phyloP scores from a whole-genome alignment of 306 rosid genomes.

The Quillaja saponaria region DNA sequence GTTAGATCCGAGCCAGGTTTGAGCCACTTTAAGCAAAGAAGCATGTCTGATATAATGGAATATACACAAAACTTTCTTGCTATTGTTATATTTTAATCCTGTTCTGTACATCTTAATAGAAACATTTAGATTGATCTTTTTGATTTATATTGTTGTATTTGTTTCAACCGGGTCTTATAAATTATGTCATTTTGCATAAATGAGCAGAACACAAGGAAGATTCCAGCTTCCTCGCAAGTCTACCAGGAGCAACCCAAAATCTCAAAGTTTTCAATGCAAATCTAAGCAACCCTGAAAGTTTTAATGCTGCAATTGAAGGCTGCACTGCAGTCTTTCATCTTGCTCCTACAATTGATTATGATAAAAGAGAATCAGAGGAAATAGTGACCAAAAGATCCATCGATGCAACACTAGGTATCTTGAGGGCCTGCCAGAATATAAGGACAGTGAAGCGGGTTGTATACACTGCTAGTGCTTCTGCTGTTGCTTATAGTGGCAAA shows the following conservation, averaged over 20 bases:
- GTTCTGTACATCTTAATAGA: too few relatives aligned
- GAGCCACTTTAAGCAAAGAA: not conserved
- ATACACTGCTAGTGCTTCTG: constrained; percentile 55
- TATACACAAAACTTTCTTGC: too few relatives aligned
- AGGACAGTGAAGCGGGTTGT: constrained; percentile 55
- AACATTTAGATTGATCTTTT: too few relatives aligned
- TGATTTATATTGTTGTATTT: too few relatives aligned
- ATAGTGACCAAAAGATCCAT: constrained; percentile 42
- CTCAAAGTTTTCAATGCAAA: constrained; percentile 53
- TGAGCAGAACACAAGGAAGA: constrained; percentile 38
- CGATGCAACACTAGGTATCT: constrained; percentile 56
- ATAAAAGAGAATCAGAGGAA: constrained; percentile 43
- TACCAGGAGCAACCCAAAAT: constrained; percentile 14
- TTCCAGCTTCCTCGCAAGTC: constrained; percentile 43
- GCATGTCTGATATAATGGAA: not conserved
- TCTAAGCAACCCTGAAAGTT: constrained; percentile 52
- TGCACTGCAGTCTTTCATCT: constrained; percentile 61
- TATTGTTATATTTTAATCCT: too few relatives aligned
- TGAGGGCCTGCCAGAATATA: constrained; percentile 44
- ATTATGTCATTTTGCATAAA: too few relatives aligned
- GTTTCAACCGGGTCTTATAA: too few relatives aligned
- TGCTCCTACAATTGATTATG: constrained; percentile 39
- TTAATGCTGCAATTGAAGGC: constrained; percentile 48
- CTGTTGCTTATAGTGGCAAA: constrained; percentile 22
- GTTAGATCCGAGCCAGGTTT: constrained; percentile 43